phyloP scores from a whole-genome alignment of 202 grass and related monocot species.

The Panicum virgatum region DNA sequence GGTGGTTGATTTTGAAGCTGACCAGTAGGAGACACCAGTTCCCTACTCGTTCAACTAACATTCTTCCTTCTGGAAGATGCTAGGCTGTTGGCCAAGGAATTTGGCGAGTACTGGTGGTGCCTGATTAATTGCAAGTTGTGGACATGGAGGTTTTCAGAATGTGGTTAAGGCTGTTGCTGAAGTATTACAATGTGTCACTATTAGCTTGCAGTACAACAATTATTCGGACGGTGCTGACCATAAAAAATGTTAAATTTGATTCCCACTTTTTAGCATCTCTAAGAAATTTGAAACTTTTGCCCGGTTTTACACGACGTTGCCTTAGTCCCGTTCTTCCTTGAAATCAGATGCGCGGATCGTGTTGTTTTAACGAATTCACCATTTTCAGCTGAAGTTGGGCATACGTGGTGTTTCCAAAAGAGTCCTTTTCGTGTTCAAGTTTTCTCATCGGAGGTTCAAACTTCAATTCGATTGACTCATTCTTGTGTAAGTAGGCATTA shows the following conservation, averaged over 20 bases:
- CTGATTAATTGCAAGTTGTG: conserved; percentile 33
- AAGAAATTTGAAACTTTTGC: not conserved
- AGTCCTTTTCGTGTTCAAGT: not conserved
- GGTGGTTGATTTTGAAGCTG: conserved; percentile 57
- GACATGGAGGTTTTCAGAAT: conserved; percentile 1
- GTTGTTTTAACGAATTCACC: not conserved
- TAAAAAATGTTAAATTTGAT: not conserved
- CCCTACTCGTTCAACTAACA: conserved; percentile 34
- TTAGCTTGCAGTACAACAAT: not conserved
- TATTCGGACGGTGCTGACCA: not conserved
- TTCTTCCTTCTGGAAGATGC: conserved; percentile 38
- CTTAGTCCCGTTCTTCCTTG: not conserved
- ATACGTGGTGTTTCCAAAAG: not conserved
- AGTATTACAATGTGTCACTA: not conserved
- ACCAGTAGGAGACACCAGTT: conserved; percentile 21
- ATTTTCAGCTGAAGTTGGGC: not conserved
- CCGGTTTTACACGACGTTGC: not conserved
- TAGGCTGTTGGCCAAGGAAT: conserved; percentile 29
- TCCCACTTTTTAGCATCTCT: not conserved
- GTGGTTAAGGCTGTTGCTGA: not conserved
- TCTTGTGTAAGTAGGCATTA: not conserved
- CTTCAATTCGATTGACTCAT: not conserved
- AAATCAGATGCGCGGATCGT: not conserved
- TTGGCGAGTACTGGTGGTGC: not conserved
- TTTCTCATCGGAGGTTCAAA: not conserved